Conservation (phyloP, 768 basidiomycete genomes). For the Termitomyces heimii region DNA sequence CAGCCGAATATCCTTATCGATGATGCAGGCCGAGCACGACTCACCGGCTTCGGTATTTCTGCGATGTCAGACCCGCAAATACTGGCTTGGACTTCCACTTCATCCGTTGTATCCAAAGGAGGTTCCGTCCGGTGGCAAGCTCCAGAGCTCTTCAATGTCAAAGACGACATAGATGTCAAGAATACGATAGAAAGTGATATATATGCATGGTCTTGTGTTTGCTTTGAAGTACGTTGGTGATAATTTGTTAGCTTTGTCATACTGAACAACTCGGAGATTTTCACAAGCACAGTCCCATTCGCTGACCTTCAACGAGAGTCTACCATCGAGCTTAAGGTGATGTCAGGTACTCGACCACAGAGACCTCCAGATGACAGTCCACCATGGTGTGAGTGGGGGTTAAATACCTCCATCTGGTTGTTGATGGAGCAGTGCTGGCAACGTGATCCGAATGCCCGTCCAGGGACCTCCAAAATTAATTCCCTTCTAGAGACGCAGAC, state of each 20-base stretch:
- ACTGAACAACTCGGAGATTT: neutral
- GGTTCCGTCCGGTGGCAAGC: neutral
- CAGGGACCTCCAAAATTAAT: neutral
- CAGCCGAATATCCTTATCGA: neutral
- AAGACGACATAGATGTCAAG: neutral
- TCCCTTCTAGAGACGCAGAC: neutral
- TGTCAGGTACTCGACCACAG: neutral
- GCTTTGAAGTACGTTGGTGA: neutral
- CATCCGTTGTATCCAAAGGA: neutral
- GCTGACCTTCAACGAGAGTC: neutral
- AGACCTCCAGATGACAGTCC: neutral
- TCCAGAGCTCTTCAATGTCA: neutral
- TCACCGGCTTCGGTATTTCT: neutral
- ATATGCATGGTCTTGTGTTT: neutral
- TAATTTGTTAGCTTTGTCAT: neutral
- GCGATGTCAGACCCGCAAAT: neutral
- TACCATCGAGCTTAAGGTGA: neutral
- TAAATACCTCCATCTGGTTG: neutral
- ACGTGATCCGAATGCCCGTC: neutral
- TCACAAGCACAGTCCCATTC: neutral
- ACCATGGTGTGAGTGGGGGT: neutral
- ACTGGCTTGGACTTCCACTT: neutral
- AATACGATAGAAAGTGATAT: neutral
- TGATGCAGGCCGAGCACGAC: neutral
- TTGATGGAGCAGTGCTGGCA: neutral